Conservation (phyloP, 2,329 filamentous ascomycete genomes). For the Aspergillus sp. region DNA sequence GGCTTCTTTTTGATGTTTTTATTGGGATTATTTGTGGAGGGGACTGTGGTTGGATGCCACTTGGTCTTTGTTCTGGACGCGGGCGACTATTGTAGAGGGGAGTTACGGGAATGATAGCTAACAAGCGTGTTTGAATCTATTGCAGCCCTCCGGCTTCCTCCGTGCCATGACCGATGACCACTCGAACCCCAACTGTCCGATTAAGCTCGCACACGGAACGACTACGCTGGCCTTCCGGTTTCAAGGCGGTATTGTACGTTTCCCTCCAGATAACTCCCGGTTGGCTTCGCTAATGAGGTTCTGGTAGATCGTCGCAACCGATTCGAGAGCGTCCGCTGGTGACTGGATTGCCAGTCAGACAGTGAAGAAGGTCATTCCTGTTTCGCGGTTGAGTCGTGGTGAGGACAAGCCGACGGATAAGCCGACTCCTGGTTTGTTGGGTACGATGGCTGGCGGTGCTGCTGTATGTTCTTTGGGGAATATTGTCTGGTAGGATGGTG, state of each 20-base stretch:
- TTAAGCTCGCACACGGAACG: constrained; percentile 98
- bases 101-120: constrained; percentile 1
- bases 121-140: neutral
- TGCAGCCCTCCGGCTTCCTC: constrained; percentile 83
- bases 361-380: constrained; percentile 92
- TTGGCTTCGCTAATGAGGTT: neutral
- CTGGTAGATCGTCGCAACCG: constrained; percentile 77
- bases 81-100: neutral
- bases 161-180: constrained; percentile 96
- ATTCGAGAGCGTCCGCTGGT: constrained; percentile 92
- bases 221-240: constrained; percentile 97
- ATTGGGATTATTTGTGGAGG: neutral
- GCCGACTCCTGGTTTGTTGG: constrained; percentile 56
- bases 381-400: constrained; percentile 34
- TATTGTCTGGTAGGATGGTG: neutral
- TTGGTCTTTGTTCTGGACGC: neutral
- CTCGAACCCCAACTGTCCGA: constrained; percentile 91
- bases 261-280: neutral
- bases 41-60: neutral
- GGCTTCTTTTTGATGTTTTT: constrained; percentile 4
- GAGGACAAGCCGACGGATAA: constrained; percentile 29
- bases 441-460: constrained; percentile 97
- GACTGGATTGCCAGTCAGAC: constrained; percentile 99
- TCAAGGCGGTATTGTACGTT: constrained; percentile 73
- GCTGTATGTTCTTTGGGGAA: constrained; percentile 51